Base-by-base conservation (phyloP, 2,329 filamentous ascomycete species). In the Cryphonectria radicalis region DNA sequence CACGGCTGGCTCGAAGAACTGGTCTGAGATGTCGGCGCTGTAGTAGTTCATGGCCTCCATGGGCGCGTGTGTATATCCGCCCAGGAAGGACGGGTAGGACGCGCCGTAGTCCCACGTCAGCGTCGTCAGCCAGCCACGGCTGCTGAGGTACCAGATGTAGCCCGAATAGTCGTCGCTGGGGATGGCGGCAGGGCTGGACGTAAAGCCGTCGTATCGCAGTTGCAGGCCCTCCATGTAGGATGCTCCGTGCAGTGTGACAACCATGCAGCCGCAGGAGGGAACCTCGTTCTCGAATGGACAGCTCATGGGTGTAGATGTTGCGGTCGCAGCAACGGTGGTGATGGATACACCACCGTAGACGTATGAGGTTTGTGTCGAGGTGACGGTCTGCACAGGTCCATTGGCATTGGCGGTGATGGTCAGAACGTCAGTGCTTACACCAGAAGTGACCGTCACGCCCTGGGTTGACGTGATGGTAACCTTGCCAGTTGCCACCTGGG, bases 91-190 rank as follows among this genome's bases (percentile, higher is more conserved):
- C 1, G 35, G 42, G 62, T 40, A 40, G 5, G 62, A 63, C 5
- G 42, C 62, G 17, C 62, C 62, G 4, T 40, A 63, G 17, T 63
- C 22, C 42, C 42, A 43, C 19, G 62, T 63, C 8, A 63, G 62
- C 17, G 62, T 43, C 25, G 35, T 43, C 19, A 63, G 32, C 42
- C 35, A 40, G 35, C 62, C 62, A n/a, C 42, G 35, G 62, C 62
- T 40, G 62, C 62, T 63, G 1, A 63, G 62, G 42, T 63, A 63
- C 62, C 62, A 63, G 32, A 63, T 40, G 6, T 63, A 63, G 62
- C 62, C 28, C 1, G 35, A 4, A 28, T 40, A 63, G 22, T 63
- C 37, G 46, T 53, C 46, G 46, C 22, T 35, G 59, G 59, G 19
- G 32, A 63, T 40, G 14, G 42, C 35, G 35, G 35, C n/a, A 7